These are phyloP conservation scores for Kuraishia capsulata DNA, from an alignment of 805 yeast species.

Conservation along the genomic window DNA sequence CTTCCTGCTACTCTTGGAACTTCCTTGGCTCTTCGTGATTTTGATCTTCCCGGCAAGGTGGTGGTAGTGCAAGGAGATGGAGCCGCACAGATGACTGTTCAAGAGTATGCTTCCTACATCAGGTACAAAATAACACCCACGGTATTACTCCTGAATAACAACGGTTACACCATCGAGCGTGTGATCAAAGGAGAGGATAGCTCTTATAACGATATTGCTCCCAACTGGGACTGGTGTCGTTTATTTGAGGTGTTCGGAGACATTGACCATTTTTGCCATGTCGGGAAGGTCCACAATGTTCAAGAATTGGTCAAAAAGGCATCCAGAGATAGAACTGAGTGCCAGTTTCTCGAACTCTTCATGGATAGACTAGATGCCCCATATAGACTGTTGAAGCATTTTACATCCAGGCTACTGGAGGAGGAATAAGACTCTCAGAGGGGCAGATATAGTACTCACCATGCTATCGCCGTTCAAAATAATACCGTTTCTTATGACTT, in stretches of 20 bases:
- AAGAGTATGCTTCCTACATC: constrained; percentile 64
- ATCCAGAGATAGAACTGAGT: neutral
- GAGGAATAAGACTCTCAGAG: too few species aligned
- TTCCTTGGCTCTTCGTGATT: constrained; percentile 60
- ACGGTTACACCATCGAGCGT: constrained; percentile 88
- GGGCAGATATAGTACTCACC: too few species aligned
- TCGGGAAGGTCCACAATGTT: neutral
- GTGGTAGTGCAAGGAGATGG: constrained; percentile 86
- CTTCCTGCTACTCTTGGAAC: constrained; percentile 83
- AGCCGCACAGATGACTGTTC: constrained; percentile 89
- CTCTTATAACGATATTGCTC: constrained; percentile 74
- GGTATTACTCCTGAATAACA: constrained; percentile 70
- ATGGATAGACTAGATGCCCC: constrained; percentile 58
- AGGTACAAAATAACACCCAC: constrained; percentile 56
- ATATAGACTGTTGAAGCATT: neutral
- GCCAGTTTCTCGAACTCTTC: constrained; percentile 42
- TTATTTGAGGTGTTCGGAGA: constrained; percentile 30
- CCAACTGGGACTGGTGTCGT: constrained; percentile 66
- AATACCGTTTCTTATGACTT: too few species aligned
- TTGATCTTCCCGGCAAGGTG: constrained; percentile 39
- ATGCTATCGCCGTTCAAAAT: too few species aligned
- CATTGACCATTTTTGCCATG: constrained; percentile 43
- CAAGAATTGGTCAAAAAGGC: neutral
- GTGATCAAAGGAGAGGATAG: constrained; percentile 71
- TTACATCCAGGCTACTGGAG: neutral